phyloP scores from a whole-genome alignment of 768 basidiomycete species.

The Coprinopsis strossmayeri region DNA sequence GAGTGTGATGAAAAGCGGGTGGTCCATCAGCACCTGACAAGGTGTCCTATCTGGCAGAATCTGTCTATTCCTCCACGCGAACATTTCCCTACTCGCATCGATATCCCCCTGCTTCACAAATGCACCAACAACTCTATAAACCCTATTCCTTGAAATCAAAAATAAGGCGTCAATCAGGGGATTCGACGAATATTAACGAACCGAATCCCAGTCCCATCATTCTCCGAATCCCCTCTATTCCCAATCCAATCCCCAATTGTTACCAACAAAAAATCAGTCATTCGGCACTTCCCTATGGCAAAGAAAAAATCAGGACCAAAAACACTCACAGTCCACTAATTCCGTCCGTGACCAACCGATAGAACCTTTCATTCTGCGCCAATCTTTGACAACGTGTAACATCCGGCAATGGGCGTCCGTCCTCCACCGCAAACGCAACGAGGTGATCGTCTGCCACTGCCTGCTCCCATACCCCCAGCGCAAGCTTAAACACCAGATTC shows the following conservation, averaged over 20 bases:
- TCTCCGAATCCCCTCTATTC: background rate
- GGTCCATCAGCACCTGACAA: slow-evolving; percentile 5
- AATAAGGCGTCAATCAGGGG: background rate
- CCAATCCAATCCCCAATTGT: background rate
- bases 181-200: background rate
- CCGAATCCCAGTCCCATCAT: background rate
- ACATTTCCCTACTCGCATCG: slow-evolving; percentile 3
- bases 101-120: slow-evolving; percentile 8
- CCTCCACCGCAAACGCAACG: slow-evolving; percentile 4
- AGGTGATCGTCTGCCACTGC: slow-evolving; percentile 5
- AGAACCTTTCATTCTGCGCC: slow-evolving; percentile 1
- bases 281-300: too few relatives aligned
- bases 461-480: slow-evolving; percentile 2
- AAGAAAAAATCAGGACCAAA: background rate
- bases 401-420: background rate
- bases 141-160: background rate
- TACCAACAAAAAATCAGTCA: background rate
- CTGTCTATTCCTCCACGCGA: slow-evolving; percentile 1
- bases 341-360: slow-evolving; percentile 2
- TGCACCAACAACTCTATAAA: background rate
- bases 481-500: background rate
- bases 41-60: background rate
- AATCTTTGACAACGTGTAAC: slow-evolving; percentile 6
- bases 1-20: slow-evolving; percentile 2
- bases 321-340: slow-evolving; percentile 1